phyloP scores from a whole-genome alignment of 176 grass and related monocot genomes.

The Oryza brachyantha region DNA sequence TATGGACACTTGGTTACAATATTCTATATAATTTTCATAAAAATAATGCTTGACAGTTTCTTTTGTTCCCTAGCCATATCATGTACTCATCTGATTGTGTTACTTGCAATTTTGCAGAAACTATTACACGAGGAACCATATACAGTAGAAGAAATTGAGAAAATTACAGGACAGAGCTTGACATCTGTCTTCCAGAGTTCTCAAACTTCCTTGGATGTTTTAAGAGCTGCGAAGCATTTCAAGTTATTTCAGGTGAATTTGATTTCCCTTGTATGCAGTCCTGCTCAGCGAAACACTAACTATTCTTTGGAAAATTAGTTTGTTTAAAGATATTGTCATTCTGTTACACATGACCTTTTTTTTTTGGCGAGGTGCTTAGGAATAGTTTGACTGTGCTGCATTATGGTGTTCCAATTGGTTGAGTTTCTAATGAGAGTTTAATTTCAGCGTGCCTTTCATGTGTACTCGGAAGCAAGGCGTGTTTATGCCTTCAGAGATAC shows the following conservation, averaged over 20 bases:
- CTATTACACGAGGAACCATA: conserved; percentile 79
- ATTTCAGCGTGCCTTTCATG: conserved; percentile 80
- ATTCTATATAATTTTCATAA: not conserved
- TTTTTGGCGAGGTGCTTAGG: too few species aligned
- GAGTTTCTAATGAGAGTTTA: not conserved
- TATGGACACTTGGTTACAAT: not conserved
- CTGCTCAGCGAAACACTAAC: not conserved
- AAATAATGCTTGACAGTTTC: not conserved
- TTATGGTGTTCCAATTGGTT: not conserved
- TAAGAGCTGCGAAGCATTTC: conserved; percentile 74
- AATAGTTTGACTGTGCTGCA: not conserved
- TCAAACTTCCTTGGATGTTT: conserved; percentile 81
- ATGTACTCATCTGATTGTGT: conserved; percentile 20
- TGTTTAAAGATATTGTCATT: not conserved
- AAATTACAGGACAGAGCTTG: conserved; percentile 62
- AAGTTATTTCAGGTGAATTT: conserved; percentile 84
- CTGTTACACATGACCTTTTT: not conserved
- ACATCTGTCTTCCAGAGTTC: conserved; percentile 65
- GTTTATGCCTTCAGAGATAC: conserved; percentile 85
- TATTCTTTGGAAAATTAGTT: not conserved
- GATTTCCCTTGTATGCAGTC: not conserved
- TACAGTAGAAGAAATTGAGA: conserved; percentile 71
- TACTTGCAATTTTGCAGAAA: conserved; percentile 43
- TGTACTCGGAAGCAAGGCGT: conserved; percentile 88
- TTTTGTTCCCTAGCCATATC: not conserved